Conservation (phyloP, 2,329 filamentous ascomycete species). For the Xylariaceae sp. region DNA sequence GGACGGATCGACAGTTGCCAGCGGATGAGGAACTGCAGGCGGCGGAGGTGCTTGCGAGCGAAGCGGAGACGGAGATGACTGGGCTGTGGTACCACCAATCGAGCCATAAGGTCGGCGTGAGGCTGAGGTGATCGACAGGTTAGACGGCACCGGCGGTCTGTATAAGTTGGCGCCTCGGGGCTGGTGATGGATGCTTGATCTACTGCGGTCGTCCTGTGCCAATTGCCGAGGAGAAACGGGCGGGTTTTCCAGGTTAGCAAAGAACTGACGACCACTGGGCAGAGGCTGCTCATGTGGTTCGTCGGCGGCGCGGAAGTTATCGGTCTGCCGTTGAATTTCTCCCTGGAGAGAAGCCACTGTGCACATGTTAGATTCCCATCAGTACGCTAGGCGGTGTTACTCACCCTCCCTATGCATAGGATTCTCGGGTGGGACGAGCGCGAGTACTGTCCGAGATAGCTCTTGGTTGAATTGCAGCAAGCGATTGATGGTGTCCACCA, state of each 20-base stretch:
- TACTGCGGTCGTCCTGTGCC: slow-evolving; percentile 69
- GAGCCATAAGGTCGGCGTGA: slow-evolving; percentile 79
- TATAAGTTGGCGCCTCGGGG: slow-evolving; percentile 55
- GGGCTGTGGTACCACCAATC: slow-evolving; percentile 59
- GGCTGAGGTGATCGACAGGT: slow-evolving; percentile 51
- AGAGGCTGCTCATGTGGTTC: slow-evolving; percentile 61
- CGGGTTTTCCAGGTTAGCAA: slow-evolving; percentile 61
- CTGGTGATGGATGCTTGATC: slow-evolving; percentile 59
- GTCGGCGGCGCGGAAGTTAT: slow-evolving; percentile 48
- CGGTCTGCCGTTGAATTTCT: slow-evolving; percentile 55
- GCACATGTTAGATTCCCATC: slow-evolving; percentile 18
- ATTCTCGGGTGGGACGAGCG: slow-evolving; percentile 68
- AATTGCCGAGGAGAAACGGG: slow-evolving; percentile 84
- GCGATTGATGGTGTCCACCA: slow-evolving; percentile 72
- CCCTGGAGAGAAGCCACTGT: slow-evolving; percentile 50
- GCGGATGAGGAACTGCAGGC: slow-evolving; percentile 53
- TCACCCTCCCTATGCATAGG: slow-evolving; percentile 75
- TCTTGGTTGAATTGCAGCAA: slow-evolving; percentile 74
- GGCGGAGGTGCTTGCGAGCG: slow-evolving; percentile 59
- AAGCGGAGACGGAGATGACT: slow-evolving; percentile 67
- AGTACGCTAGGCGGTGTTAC: slow-evolving; percentile 26
- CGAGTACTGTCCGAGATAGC: slow-evolving; percentile 66
- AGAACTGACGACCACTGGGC: slow-evolving; percentile 58
- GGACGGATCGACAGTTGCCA: slow-evolving; percentile 54
- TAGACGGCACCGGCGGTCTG: slow-evolving; percentile 72